Base-by-base conservation (phyloP, 2,329 filamentous ascomycete genomes). In the Emericellopsis atlantica region DNA sequence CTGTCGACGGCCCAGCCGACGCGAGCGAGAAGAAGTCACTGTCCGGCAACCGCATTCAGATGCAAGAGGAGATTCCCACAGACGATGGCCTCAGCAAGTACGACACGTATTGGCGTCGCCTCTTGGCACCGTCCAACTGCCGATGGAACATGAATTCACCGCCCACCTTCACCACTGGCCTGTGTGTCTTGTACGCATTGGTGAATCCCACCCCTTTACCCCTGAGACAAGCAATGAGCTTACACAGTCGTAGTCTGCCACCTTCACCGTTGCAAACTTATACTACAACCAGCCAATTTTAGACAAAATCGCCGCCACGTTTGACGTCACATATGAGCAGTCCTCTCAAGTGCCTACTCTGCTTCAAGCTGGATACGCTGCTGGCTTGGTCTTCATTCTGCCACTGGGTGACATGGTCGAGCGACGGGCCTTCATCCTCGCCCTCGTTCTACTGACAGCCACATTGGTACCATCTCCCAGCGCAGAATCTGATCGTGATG, bases 271-370 rank as follows among this genome's bases (percentile, higher is more conserved):
- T 6, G 84, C 84, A 15, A 89, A 89, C 49, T 64, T 90, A 4
- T 90, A 90, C 61, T 88, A 90, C 58, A 84, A 74, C 44, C 84
- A 89, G 51, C 83, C 85, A 0, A 84, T 90, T 37, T 64, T 90
- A 21, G 86, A 88, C 52, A 74, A 83, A 39, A 69, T 92, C 33
- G 84, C 85, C 0, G 56, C 67, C 9, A 79, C 83, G 14, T 90
- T 92, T 52, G 52, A 70, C 40, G 79, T 90, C 37, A 70, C 69
- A 8, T 81, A 86, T 51, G 82, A 86, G 51, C 66, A 71, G 41
- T 76, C 84, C 0, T 72, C 72, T 1, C 60, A 67, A 33, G 77
- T 90, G 21, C 83, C 85, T 1, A 90, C 85, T 0, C 62, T 88
- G 35, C 78, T 84, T 58, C 86, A 92, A 56, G 81, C 83, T 2